Conservation (phyloP, 2,329 filamentous ascomycete species). For the Xylariaceae sp. region DNA sequence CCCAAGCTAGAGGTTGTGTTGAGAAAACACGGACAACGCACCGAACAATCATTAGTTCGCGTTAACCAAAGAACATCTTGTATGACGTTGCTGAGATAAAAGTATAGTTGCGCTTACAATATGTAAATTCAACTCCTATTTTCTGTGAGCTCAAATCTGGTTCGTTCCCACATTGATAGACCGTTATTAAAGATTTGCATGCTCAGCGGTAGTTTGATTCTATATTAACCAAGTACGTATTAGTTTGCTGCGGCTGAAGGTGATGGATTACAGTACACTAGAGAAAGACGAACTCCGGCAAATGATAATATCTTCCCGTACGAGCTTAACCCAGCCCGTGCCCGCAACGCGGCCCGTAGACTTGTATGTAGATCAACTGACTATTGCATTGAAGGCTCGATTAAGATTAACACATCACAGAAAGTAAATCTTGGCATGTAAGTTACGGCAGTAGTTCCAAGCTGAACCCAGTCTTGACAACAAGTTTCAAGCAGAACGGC, state of each 20-base stretch:
- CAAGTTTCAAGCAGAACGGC: neutral
- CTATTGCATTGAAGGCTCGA: constrained; percentile 3
- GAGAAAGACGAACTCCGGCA: neutral
- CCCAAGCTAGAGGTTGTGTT: no score
- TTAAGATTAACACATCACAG: neutral
- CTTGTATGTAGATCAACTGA: neutral
- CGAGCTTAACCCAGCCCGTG: neutral
- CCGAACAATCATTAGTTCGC: no score
- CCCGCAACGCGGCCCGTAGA: constrained; percentile 8
- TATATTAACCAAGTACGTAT: neutral
- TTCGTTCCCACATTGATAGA: neutral
- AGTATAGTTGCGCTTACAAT: no score
- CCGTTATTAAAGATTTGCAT: neutral
- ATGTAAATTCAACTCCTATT: neutral
- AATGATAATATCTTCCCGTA: neutral
- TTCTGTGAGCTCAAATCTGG: no score
- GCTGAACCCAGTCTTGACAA: constrained; percentile 16
- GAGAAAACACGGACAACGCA: no score
- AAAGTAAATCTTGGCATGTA: no score
- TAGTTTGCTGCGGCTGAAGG: neutral
- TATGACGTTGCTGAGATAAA: no score
- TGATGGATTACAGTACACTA: neutral
- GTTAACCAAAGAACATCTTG: no score
- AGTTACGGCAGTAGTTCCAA: constrained; percentile 1
- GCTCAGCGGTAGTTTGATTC: neutral